Evolutionary conservation across 2,329 filamentous ascomycete species (phyloP).

Genomic region (Alternaria brassicicola): DNA sequence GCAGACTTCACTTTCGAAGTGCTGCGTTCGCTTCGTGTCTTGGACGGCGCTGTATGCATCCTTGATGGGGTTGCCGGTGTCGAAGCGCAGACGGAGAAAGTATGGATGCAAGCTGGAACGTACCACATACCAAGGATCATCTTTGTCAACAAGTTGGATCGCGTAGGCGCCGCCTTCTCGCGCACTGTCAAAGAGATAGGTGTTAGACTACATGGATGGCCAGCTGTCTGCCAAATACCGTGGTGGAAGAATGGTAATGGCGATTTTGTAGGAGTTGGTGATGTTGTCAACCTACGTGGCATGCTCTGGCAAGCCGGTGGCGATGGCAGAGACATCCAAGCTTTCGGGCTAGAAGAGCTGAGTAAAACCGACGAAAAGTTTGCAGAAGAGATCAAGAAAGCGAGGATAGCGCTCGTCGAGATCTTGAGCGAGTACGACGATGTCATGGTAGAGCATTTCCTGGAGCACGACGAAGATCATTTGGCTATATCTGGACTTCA

Average conservation of each 20-base stretch:
- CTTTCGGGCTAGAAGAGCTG: constrained; percentile 62
- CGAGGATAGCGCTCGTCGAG: constrained; percentile 80
- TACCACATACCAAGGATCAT: constrained; percentile 84
- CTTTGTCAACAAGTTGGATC: constrained; percentile 85
- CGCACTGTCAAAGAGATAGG: constrained; percentile 87
- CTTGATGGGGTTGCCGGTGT: constrained; percentile 92
- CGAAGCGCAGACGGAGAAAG: constrained; percentile 95
- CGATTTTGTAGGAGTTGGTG: constrained; percentile 80
- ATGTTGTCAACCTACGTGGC: constrained; percentile 76
- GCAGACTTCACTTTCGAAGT: constrained; percentile 98
- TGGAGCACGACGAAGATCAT: constrained; percentile 76
- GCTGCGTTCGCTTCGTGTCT: constrained; percentile 82
- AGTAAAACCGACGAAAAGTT: constrained; percentile 57
- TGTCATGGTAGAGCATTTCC: constrained; percentile 79
- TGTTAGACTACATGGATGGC: constrained; percentile 78
- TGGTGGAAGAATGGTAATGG: constrained; percentile 83
- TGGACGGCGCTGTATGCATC: constrained; percentile 91
- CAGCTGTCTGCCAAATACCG: constrained; percentile 90
- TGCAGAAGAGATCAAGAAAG: constrained; percentile 72
- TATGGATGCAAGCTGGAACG: constrained; percentile 87
- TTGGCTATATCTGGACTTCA: constrained; percentile 67
- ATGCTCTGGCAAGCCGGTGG: constrained; percentile 73
- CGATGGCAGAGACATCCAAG: constrained; percentile 67
- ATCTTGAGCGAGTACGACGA: constrained; percentile 89
- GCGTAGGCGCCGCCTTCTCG: constrained; percentile 81